Percentiles rank a stretch among this genome's conserved stretches.
Evolutionary conservation across 768 basidiomycete species (phyloP).

Genomic region (Ramaria sp.): DNA sequence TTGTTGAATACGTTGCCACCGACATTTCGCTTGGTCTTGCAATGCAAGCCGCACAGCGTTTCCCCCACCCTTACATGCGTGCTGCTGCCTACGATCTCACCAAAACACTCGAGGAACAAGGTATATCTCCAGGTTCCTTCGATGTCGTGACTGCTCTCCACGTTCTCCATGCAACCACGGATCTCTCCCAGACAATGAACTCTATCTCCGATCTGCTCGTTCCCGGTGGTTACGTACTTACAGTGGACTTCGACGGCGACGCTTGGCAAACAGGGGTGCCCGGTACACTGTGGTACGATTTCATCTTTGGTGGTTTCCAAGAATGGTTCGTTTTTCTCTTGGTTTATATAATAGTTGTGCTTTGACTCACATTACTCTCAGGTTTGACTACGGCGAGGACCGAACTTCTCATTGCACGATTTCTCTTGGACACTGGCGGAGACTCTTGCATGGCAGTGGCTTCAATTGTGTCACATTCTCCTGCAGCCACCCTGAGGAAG

Average conservation of each 20-base stretch:
- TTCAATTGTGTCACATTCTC: slow-evolving; percentile 7
- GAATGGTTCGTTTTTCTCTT: slow-evolving; percentile 5
- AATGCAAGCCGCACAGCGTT: slow-evolving; percentile 11
- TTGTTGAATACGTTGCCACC: slow-evolving; percentile 15
- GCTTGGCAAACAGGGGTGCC: slow-evolving; percentile 3
- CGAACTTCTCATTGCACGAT: slow-evolving; percentile 6
- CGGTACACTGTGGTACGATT: slow-evolving; percentile 12
- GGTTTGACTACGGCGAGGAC: slow-evolving; percentile 9
- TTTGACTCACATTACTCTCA: not conserved
- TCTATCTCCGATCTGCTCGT: slow-evolving; percentile 12
- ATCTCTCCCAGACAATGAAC: slow-evolving; percentile 8
- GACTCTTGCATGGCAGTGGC: not conserved
- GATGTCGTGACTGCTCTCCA: slow-evolving; percentile 14
- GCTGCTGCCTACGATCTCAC: slow-evolving; percentile 13
- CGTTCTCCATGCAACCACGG: slow-evolving; percentile 13
- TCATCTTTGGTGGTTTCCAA: slow-evolving; percentile 9
- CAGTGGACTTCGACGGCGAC: slow-evolving; percentile 14
- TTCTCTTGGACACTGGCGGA: slow-evolving; percentile 3
- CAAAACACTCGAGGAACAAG: slow-evolving; percentile 12
- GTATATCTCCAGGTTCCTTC: slow-evolving; percentile 12
- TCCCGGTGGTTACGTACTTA: slow-evolving; percentile 13
- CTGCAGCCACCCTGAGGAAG: slow-evolving; percentile 6
- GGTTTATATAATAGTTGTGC: not conserved
- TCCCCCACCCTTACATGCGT: slow-evolving; percentile 14
- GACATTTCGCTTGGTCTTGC: slow-evolving; percentile 13